Evolutionary conservation across 148 eudicot species (phyloP).

Genomic region (Persicaria maculosa): DNA sequence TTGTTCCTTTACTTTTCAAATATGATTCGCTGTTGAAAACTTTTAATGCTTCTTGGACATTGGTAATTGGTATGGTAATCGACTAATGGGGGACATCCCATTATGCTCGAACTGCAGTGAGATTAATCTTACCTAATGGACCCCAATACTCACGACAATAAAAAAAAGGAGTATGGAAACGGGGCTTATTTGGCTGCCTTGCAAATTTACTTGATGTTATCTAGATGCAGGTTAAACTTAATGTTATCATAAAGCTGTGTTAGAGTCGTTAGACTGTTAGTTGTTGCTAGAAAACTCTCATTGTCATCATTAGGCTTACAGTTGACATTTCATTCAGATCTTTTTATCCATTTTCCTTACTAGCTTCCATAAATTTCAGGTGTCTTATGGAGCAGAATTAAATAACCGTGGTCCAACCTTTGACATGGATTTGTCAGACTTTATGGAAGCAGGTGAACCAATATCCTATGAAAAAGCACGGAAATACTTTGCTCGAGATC

Average conservation of each 20-base stretch:
- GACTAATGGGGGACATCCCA: no score
- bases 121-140: no score
- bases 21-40: neutral
- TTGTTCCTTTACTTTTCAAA: neutral
- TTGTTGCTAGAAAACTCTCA: neutral
- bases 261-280: neutral
- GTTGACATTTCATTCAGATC: neutral
- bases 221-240: neutral
- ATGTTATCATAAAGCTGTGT: neutral
- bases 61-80: no score
- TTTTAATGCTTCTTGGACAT: neutral
- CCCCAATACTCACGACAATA: no score
- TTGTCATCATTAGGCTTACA: neutral
- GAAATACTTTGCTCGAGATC: conserved; percentile 77
- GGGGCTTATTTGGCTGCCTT: neutral
- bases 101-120: no score
- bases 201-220: neutral
- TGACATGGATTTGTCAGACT: conserved; percentile 96
- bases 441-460: conserved; percentile 75
- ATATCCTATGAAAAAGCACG: conserved; percentile 82
- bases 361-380: conserved; percentile 31
- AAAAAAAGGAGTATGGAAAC: neutral
- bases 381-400: conserved; percentile 92
- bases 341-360: neutral
- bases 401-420: conserved; percentile 97